Evolutionary conservation across 345 rosid species (phyloP).

Genomic region (Isatis tinctoria): DNA sequence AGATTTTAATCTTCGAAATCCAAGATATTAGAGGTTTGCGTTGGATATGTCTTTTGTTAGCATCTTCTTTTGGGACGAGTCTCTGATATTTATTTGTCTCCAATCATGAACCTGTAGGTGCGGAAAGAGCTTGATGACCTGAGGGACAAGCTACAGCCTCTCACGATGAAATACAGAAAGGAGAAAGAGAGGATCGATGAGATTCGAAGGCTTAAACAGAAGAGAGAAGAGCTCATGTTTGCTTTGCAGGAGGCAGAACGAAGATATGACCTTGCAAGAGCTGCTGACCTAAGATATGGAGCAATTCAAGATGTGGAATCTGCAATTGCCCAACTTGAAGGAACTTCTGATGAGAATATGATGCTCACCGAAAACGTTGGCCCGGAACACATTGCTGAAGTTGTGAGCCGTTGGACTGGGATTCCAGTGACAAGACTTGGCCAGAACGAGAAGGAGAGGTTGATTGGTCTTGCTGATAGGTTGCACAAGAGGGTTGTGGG

Average conservation of each 20-base stretch:
- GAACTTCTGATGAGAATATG: slow-evolving; percentile 51
- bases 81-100: background rate
- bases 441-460: slow-evolving; percentile 74
- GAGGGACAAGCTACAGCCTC: slow-evolving; percentile 88
- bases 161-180: slow-evolving; percentile 79
- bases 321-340: slow-evolving; percentile 65
- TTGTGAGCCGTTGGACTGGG: slow-evolving; percentile 94
- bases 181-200: slow-evolving; percentile 93
- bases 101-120: slow-evolving; percentile 42
- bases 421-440: slow-evolving; percentile 87
- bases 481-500: slow-evolving; percentile 84
- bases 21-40: background rate
- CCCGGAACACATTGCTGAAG: slow-evolving; percentile 91
- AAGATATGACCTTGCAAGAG: slow-evolving; percentile 84
- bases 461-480: slow-evolving; percentile 76
- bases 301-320: slow-evolving; percentile 82
- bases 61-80: background rate
- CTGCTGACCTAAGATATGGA: slow-evolving; percentile 81
- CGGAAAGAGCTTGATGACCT: slow-evolving; percentile 84
- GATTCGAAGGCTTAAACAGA: slow-evolving; percentile 71
- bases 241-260: slow-evolving; percentile 86
- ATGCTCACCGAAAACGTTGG: slow-evolving; percentile 87
- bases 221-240: slow-evolving; percentile 69
- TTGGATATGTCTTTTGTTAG: background rate
- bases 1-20: too few species aligned